Evolutionary conservation across 2,329 filamentous ascomycete species (phyloP).

Genomic region (Pseudogymnoascus sp.): DNA sequence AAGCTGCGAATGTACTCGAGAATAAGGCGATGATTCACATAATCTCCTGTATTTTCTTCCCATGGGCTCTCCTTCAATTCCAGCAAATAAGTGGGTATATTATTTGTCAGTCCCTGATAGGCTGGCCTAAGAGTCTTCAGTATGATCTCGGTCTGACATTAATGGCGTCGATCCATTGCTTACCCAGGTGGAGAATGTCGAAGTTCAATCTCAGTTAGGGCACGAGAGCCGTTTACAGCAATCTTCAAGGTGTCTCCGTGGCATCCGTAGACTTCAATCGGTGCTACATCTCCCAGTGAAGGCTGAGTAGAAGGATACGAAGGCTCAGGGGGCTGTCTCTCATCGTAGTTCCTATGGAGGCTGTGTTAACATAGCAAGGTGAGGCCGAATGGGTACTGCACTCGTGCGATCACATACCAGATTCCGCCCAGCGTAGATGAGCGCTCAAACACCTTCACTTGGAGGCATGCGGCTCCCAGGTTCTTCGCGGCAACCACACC

Average conservation of each 20-base stretch:
- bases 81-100: conserved; percentile 22
- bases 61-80: conserved; percentile 21
- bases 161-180: conserved; percentile 2
- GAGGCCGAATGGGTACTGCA: background rate
- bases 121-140: conserved; percentile 16
- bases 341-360: conserved; percentile 13
- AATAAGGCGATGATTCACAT: conserved; percentile 21
- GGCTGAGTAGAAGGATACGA: conserved; percentile 20
- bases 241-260: background rate
- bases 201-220: conserved; percentile 13
- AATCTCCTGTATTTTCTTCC: conserved; percentile 21
- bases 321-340: conserved; percentile 20
- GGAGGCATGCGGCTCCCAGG: conserved; percentile 37
- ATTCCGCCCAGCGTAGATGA: conserved; percentile 45
- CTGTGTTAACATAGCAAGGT: background rate
- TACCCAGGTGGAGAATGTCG: conserved; percentile 24
- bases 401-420: conserved; percentile 38
- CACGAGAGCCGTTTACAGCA: background rate
- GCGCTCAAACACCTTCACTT: conserved; percentile 49
- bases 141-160: background rate
- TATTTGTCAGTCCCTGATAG: conserved; percentile 23
- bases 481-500: conserved; percentile 42
- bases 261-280: background rate
- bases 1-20: conserved; percentile 21
- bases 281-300: conserved; percentile 18